phyloP scores from a whole-genome alignment of 2,329 filamentous ascomycete species.

The Fusarium chlamydosporum region DNA sequence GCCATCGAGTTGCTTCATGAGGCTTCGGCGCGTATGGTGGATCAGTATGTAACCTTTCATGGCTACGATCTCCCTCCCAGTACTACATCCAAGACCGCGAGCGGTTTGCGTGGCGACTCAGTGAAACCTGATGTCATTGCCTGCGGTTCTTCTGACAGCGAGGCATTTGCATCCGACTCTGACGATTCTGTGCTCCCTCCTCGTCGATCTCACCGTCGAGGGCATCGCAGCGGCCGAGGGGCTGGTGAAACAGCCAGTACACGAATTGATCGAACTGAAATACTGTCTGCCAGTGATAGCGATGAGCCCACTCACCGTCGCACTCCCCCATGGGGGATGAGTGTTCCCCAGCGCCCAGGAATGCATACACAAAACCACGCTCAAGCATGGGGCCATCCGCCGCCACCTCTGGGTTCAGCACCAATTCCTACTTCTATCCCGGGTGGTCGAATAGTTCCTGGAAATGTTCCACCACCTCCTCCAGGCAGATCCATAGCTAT shows the following conservation, averaged over 20 bases:
- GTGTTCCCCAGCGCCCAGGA: constrained; percentile 20
- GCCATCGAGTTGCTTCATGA: constrained; percentile 57
- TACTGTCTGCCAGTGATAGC: constrained; percentile 20
- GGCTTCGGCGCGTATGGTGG: constrained; percentile 58
- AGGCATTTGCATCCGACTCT: constrained; percentile 45
- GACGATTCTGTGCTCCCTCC: constrained; percentile 38
- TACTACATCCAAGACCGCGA: constrained; percentile 15
- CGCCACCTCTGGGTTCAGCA: constrained; percentile 9
- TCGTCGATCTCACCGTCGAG: constrained; percentile 26
- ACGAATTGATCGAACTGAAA: constrained; percentile 25
- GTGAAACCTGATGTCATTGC: constrained; percentile 42
- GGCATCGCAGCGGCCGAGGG: constrained; percentile 32
- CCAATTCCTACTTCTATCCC: constrained; percentile 16
- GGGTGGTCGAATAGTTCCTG: constrained; percentile 2
- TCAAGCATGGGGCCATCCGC: constrained; percentile 26
- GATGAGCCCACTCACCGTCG: constrained; percentile 19
- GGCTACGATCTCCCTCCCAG: constrained; percentile 52
- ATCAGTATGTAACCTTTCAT: constrained; percentile 51
- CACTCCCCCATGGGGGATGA: constrained; percentile 24
- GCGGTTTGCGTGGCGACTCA: constrained; percentile 30
- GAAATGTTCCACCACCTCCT: constrained; percentile 11
- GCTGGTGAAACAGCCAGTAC: constrained; percentile 29
- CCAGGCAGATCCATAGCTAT: constrained; percentile 19
- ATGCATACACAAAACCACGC: constrained; percentile 18
- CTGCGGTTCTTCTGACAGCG: constrained; percentile 42